These are phyloP conservation scores for Penicillium egyptiacum DNA, from an alignment of 495 filamentous ascomycete genomes.

Conservation along the genomic window DNA sequence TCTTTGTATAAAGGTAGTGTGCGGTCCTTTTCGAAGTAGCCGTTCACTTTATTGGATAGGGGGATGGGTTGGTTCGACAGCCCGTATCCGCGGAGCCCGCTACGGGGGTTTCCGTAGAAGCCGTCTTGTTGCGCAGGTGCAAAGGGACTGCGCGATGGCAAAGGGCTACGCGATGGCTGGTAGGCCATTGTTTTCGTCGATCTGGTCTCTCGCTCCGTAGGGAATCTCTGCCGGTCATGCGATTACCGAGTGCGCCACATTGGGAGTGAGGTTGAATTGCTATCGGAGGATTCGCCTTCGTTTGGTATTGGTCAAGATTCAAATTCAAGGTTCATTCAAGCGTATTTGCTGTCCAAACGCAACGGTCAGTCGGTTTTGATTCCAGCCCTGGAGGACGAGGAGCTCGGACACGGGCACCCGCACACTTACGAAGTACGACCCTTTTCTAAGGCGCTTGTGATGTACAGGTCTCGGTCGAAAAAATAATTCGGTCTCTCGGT, in stretches of 20 bases:
- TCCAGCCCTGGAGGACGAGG: neutral
- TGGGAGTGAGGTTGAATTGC: neutral
- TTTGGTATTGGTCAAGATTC: neutral
- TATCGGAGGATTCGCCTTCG: neutral
- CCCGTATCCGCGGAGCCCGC: constrained; percentile 41
- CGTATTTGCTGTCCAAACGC: neutral
- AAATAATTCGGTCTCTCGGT: neutral
- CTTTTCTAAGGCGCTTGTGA: neutral
- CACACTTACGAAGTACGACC: constrained; percentile 1
- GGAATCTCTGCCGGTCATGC: constrained; percentile 1
- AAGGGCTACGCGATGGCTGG: constrained; percentile 33
- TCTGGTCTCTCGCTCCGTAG: neutral
- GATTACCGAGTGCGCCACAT: constrained; percentile 11
- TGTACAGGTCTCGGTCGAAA: neutral
- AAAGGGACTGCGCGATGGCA: constrained; percentile 35
- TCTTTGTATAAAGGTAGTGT: constrained; percentile 97
- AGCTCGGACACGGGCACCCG: neutral
- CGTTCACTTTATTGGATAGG: constrained; percentile 46
- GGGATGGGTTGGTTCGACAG: constrained; percentile 24
- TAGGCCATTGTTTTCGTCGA: constrained; percentile 6
- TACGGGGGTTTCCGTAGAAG: constrained; percentile 57
- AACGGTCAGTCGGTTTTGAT: neutral
- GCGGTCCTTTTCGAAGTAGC: constrained; percentile 55
- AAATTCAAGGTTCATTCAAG: neutral
- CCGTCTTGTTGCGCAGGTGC: constrained; percentile 64